Base-by-base conservation (phyloP, 2,329 filamentous ascomycete genomes). In the Cryphonectria japonica region DNA sequence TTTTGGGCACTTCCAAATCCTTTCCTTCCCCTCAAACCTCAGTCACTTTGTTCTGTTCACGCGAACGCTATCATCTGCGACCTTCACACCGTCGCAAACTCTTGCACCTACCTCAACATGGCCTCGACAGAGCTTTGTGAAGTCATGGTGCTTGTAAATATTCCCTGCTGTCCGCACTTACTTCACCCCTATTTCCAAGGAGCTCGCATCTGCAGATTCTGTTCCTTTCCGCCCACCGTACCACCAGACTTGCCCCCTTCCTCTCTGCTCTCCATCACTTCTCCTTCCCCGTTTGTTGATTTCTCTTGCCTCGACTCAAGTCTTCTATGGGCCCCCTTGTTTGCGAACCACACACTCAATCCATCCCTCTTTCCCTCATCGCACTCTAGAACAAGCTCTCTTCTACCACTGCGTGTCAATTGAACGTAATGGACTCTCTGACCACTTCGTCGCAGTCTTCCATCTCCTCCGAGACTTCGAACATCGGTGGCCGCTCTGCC, bases 291-390 rank as follows among this genome's bases (percentile, higher is more conserved):
- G 46, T 67, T 71, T 69, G 59, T 74, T 61, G 67, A 63, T 41
- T 70, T 72, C 54, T 34, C 67, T 43, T 74, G 71, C 69, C 75
- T 75, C 76, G 70, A 73, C 73, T 73, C 73, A 70, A 96, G 90
- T 85, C 95, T 73, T 94, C 93, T 79, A 89, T 93, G 69, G 94
- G 34, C 34, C 26, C 93, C 73, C 93, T 92, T 76, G 90, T 92
- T 92, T 78, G 86, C 95, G 78, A 93, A 97, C 81, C 87, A 97
- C 79, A 92, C 93, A 70, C 86, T 91, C 43, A 72, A 89, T 90
- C 66, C 89, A 88, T 72, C 88, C 90, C 63, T 89, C 87, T 59
- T 87, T 86, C 79, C 91, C 89, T 78, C 91, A 93, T 81, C 91
- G 92, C 79, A 87, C 91, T 29, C 86, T 88, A 76, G 26, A 87